phyloP scores from a whole-genome alignment of 805 yeast genomes.

The Martiniozyma abietophila region DNA sequence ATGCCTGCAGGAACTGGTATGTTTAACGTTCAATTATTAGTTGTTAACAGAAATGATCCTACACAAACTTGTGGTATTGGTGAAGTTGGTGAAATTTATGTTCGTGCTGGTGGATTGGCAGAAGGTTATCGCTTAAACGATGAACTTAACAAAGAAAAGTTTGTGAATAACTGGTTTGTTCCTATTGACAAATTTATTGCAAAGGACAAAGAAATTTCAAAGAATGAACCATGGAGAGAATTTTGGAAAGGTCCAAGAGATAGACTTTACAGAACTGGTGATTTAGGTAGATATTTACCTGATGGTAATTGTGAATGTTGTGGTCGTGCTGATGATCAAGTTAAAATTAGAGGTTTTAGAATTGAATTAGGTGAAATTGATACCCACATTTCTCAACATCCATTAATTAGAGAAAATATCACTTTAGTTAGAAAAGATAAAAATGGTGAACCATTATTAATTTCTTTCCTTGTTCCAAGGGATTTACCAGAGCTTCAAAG shows the following conservation, averaged over 20 bases:
- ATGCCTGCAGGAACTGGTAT: constrained; percentile 99
- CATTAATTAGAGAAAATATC: constrained; percentile 82
- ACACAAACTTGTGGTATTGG: constrained; percentile 96
- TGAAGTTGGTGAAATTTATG: constrained; percentile 97
- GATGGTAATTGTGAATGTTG: constrained; percentile 98
- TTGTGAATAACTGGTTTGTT: constrained; percentile 86
- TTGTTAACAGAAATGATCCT: constrained; percentile 84
- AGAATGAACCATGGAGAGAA: constrained; percentile 58
- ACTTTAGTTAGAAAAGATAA: constrained; percentile 88
- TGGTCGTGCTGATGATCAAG: constrained; percentile 99
- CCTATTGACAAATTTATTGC: constrained; percentile 54
- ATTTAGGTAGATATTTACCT: constrained; percentile 90
- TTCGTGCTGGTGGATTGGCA: constrained; percentile 95
- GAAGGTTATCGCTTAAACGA: constrained; percentile 94
- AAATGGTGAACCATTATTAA: constrained; percentile 84
- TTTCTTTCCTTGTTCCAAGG: constrained; percentile 84
- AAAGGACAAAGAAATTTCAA: constrained; percentile 37
- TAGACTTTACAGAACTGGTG: constrained; percentile 94
- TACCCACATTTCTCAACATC: constrained; percentile 92
- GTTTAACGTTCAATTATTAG: constrained; percentile 88
- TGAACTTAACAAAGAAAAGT: constrained; percentile 79
- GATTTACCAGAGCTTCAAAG: constrained; percentile 34
- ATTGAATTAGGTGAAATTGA: constrained; percentile 98
- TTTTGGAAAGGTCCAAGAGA: constrained; percentile 94
- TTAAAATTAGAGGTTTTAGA: constrained; percentile 96